phyloP scores from a whole-genome alignment of 108 stramenopile genomes.

The Epipyxis sp. region DNA sequence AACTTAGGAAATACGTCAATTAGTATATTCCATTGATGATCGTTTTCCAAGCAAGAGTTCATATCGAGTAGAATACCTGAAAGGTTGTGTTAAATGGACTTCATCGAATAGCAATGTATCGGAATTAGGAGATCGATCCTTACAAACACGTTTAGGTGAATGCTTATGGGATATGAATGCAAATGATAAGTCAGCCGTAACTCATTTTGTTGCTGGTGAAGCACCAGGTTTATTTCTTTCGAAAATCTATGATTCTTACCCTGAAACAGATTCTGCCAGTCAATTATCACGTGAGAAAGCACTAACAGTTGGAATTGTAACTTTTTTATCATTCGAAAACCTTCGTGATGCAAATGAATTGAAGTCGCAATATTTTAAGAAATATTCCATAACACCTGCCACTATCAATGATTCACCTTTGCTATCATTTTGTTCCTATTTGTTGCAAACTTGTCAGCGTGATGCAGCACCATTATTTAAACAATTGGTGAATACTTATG shows the following conservation, averaged over 20 bases:
- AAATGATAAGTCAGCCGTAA: neutral
- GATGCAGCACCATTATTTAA: conserved; percentile 10
- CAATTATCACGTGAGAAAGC: neutral
- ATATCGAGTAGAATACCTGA: neutral
- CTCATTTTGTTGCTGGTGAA: conserved; percentile 7
- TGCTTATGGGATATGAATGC: conserved; percentile 1
- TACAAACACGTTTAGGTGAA: neutral
- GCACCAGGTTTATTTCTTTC: neutral
- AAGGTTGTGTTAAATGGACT: conserved; percentile 5
- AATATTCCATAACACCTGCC: neutral
- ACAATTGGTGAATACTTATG: neutral
- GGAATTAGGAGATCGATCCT: neutral
- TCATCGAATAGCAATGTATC: neutral
- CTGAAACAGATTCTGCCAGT: neutral
- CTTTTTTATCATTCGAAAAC: neutral
- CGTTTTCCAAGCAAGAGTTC: neutral
- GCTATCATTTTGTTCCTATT: neutral
- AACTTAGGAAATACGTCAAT: neutral
- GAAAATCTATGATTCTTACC: neutral
- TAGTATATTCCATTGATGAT: neutral
- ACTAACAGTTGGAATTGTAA: neutral
- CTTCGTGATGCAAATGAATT: neutral
- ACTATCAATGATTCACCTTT: neutral
- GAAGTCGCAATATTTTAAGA: neutral
- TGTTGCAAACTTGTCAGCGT: neutral